Percentiles rank a stretch among this genome's conserved stretches.
phyloP scores from a whole-genome alignment of 1,284 basidiomycete species.

The Malassezia slooffiae region DNA sequence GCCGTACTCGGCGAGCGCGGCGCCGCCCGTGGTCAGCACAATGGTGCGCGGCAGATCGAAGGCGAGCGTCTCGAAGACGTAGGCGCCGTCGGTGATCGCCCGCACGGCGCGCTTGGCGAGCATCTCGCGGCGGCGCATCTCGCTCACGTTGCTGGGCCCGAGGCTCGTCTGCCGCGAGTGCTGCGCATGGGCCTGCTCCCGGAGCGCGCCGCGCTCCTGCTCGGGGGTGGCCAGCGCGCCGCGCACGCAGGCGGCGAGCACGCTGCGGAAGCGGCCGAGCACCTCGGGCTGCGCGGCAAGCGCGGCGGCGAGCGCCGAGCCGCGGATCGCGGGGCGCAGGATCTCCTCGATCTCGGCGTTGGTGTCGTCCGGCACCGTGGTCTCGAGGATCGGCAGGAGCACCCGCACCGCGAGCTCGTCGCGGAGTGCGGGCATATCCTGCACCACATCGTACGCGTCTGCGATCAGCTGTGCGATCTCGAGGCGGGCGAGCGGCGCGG shows the following conservation, averaged over 20 bases:
- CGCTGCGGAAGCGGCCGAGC: slow-evolving; percentile 3
- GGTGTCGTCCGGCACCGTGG: slow-evolving; percentile 24
- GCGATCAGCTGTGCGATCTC: slow-evolving; percentile 30
- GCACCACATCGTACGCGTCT: slow-evolving; percentile 36
- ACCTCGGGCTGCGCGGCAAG: slow-evolving; percentile 1
- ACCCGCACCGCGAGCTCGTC: slow-evolving; percentile 30
- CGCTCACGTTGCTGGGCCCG: slow-evolving; percentile 4
- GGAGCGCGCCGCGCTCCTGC: too few species aligned
- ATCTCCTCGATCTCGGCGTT: slow-evolving; percentile 21
- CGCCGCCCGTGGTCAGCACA: slow-evolving; percentile 20
- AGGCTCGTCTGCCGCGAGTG: slow-evolving; percentile 9
- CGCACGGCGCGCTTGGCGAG: slow-evolving; percentile 19
- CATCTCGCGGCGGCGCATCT: not conserved
- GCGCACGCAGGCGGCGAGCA: slow-evolving; percentile 17
- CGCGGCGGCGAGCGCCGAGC: slow-evolving; percentile 24
- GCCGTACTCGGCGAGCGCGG: slow-evolving; percentile 15
- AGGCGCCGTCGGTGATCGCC: slow-evolving; percentile 29
- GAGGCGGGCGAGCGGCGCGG: slow-evolving; percentile 18
- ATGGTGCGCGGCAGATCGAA: slow-evolving; percentile 35
- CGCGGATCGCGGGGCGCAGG: slow-evolving; percentile 30
- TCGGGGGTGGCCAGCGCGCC: not conserved
- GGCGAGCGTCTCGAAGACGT: slow-evolving; percentile 40
- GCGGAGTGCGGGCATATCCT: slow-evolving; percentile 32
- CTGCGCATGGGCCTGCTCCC: slow-evolving; percentile 1
- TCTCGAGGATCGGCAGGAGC: slow-evolving; percentile 31